These are phyloP conservation scores for Aurifilum marmelostoma DNA, from an alignment of 2,329 filamentous ascomycete species.

Conservation along the genomic window DNA sequence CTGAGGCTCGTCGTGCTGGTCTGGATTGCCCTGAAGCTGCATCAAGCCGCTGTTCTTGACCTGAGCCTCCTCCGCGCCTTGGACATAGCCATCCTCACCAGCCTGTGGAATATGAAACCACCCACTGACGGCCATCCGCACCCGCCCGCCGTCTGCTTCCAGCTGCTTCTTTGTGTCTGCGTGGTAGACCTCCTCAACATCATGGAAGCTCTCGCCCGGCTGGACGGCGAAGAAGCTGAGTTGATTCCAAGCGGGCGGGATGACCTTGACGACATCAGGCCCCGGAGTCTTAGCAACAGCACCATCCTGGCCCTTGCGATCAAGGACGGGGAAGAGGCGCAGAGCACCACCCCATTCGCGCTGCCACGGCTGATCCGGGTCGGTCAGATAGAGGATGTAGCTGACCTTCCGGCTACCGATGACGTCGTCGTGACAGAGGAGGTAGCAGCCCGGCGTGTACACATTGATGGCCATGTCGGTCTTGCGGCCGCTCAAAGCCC, in stretches of 20 bases:
- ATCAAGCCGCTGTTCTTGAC: conserved; percentile 88
- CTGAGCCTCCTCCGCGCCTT: conserved; percentile 85
- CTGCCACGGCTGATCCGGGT: conserved; percentile 90
- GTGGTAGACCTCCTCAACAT: conserved; percentile 96
- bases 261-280: conserved; percentile 77
- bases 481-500: conserved; percentile 86
- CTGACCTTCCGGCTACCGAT: conserved; percentile 95
- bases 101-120: conserved; percentile 98
- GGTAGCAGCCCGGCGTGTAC: conserved; percentile 93
- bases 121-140: conserved; percentile 97
- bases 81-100: conserved; percentile 88
- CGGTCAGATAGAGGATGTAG: conserved; percentile 95
- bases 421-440: conserved; percentile 97
- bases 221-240: conserved; percentile 97
- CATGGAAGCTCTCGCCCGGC: conserved; percentile 98
- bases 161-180: conserved; percentile 61
- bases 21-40: conserved; percentile 89
- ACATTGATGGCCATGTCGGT: conserved; percentile 99
- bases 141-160: conserved; percentile 70
- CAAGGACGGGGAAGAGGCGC: conserved; percentile 77
- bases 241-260: conserved; percentile 96
- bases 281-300: conserved; percentile 78
- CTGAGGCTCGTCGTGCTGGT: conserved; percentile 83
- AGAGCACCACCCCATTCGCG: conserved; percentile 91
- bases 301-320: conserved; percentile 68